Base-by-base conservation (phyloP, 305 asterid species). In the Rubia peregrina region DNA sequence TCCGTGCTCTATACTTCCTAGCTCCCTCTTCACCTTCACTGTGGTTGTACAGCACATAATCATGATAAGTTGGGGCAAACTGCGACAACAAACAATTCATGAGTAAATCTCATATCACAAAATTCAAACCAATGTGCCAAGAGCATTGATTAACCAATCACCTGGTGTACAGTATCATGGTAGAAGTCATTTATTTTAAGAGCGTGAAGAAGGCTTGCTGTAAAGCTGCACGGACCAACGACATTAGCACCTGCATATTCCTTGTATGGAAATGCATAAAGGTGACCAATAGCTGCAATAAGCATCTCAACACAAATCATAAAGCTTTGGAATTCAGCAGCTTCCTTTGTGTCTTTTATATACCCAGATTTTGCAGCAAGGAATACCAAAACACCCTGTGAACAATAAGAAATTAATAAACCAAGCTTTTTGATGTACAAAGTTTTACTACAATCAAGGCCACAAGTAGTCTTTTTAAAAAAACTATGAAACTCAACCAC, bases 101-200 rank as follows among this genome's bases (percentile, higher is more conserved):
- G 53, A 44, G 68, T 57, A 65, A 4, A n/a, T 17, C 24, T 44
- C 22, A 12, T 26, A 24, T 41, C 21, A 72, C 36, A 48, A 74
- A 48, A 48, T 48, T 19, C 12, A 51, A 69, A 63, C 56, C 30
- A 26, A 3, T 21, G 10, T 63, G 51, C 7, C 12, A 71, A 9
- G 64, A 56, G 63, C 3, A 55, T 51, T 55, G 24, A 66, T 36
- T 41, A 61, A 60, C 70, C 43, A 56, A 48, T 67, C 73, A 91
- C 98, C 98, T 94, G 99, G 85, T 91, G 99, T 43, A 94, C 99
- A 0, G 99, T 91, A 66, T 94, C 98, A 38, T 94, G 95, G 81
- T 94, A 94, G 61, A 94, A 87, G 85, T 94, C 98, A 60, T 85
- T 94, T 71, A 94, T 73, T 79, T 80, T 91, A 75, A 94, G 76